Percentiles rank a stretch among this genome's conserved stretches.
phyloP scores from a whole-genome alignment of 257 asterid species.

The Petrea volubilis region DNA sequence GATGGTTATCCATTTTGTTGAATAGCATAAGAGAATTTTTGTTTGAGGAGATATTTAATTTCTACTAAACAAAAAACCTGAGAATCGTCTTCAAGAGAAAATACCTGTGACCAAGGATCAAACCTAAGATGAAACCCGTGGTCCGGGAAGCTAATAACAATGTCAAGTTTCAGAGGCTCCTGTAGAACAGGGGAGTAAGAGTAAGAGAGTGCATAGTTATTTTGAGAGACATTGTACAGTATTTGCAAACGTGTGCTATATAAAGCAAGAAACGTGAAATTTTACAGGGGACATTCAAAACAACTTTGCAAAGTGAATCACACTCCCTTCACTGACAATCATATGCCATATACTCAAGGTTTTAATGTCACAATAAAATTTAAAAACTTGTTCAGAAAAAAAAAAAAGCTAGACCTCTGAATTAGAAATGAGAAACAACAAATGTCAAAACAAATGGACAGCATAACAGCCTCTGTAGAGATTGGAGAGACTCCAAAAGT shows the following conservation, averaged over 20 bases:
- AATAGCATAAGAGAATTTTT: background rate
- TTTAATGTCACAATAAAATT: background rate
- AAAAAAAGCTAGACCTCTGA: background rate
- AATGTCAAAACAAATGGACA: background rate
- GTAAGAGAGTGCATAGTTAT: background rate
- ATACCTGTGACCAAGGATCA: slow-evolving; percentile 91
- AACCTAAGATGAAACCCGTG: slow-evolving; percentile 87
- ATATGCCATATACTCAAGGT: background rate
- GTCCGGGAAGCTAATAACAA: slow-evolving; percentile 85
- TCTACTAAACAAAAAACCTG: background rate
- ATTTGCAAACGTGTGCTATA: background rate
- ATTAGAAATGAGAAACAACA: background rate
- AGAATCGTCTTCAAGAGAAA: slow-evolving; percentile 1
- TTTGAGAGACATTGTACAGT: background rate
- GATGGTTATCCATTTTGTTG: background rate
- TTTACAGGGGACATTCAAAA: background rate
- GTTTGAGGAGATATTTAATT: background rate
- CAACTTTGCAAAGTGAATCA: background rate
- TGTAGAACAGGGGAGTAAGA: slow-evolving; percentile 26
- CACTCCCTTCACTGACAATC: background rate
- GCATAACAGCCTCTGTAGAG: background rate
- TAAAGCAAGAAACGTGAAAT: background rate
- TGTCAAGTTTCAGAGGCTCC: slow-evolving; percentile 81
- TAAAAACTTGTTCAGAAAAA: background rate
- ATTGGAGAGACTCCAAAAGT: background rate